phyloP scores from a whole-genome alignment of 2,329 filamentous ascomycete genomes.

The Helotiales sp. region DNA sequence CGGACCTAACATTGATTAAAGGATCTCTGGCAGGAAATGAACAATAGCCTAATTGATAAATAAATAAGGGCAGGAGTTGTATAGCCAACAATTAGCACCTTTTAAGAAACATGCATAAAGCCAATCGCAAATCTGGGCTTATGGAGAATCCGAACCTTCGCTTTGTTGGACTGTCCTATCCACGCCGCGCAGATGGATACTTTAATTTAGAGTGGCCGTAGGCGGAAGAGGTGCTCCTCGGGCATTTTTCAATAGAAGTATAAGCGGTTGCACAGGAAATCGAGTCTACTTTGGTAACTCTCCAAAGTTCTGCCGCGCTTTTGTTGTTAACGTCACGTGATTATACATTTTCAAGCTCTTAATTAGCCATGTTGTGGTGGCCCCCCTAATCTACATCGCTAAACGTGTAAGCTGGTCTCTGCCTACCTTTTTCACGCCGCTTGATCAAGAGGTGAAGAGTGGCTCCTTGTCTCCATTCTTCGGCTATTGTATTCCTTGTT shows the following conservation, averaged over 20 bases:
- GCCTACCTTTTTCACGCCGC: no score
- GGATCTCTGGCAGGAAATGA: neutral
- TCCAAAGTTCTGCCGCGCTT: neutral
- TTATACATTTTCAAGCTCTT: neutral
- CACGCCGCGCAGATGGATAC: neutral
- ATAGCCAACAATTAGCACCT: neutral
- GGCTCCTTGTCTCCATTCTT: no score
- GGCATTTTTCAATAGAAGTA: neutral
- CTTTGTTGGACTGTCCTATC: neutral
- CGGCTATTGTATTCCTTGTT: no score
- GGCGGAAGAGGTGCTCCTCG: neutral
- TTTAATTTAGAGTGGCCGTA: neutral
- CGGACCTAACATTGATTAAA: neutral
- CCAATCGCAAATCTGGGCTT: neutral
- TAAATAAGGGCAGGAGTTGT: neutral
- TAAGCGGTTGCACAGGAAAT: neutral
- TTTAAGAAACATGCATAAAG: neutral
- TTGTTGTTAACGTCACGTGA: neutral
- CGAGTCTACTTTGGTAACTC: neutral
- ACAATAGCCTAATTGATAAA: neutral
- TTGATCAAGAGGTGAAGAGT: no score
- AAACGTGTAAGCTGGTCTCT: no score
- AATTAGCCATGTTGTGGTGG: no score
- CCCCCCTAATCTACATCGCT: no score
- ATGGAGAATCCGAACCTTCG: neutral